Percentiles rank a stretch among this genome's conserved stretches.
phyloP scores from a whole-genome alignment of 2,329 filamentous ascomycete species.

The Aspergillus sp. region DNA sequence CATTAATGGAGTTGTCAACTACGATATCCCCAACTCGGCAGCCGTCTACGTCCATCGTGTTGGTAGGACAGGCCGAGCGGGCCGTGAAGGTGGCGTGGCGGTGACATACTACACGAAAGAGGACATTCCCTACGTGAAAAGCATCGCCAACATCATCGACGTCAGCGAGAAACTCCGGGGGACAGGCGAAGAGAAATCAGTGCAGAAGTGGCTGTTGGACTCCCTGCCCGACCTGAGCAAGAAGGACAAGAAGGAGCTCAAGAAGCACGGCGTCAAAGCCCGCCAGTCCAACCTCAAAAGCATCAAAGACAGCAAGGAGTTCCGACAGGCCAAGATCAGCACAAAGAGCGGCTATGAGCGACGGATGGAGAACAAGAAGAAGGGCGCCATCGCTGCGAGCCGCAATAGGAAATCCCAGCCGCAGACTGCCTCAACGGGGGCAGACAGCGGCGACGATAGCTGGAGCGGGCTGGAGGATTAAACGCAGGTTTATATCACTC shows the following conservation, averaged over 20 bases:
- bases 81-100: constrained; percentile 80
- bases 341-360: constrained; percentile 52
- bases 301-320: constrained; percentile 39
- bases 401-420: constrained; percentile 29
- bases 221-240: constrained; percentile 81
- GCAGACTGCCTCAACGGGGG: constrained; percentile 12
- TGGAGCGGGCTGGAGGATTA: constrained; percentile 42
- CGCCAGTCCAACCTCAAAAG: constrained; percentile 50
- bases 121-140: constrained; percentile 85
- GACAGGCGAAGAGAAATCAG: constrained; percentile 51
- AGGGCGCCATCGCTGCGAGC: constrained; percentile 44
- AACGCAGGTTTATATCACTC: background rate
- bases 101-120: constrained; percentile 96
- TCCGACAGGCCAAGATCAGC: constrained; percentile 67
- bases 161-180: constrained; percentile 70
- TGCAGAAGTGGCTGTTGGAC: constrained; percentile 85
- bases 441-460: constrained; percentile 29
- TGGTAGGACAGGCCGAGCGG: constrained; percentile 84
- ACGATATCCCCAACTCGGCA: constrained; percentile 89
- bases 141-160: constrained; percentile 88
- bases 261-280: constrained; percentile 75
- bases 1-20: constrained; percentile 95
- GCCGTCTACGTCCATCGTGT: constrained; percentile 92
- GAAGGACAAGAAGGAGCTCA: constrained; percentile 77
- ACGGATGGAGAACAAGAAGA: constrained; percentile 45